Evolutionary conservation across 352 stramenopile species (phyloP).

Genomic region (Pythium dissotocum): DNA sequence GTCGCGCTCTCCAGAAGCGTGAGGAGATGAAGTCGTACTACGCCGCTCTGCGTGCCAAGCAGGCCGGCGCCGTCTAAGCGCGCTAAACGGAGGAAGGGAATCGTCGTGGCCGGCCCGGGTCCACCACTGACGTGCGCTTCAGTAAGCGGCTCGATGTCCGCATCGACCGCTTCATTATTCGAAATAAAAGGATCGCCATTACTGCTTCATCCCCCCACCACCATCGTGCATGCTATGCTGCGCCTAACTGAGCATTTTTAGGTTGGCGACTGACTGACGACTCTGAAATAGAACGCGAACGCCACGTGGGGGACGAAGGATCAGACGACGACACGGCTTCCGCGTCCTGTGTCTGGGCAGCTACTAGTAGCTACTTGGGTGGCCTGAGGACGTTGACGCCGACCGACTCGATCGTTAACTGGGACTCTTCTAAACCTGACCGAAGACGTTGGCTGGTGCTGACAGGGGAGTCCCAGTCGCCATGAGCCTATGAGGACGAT

Average conservation of each 20-base stretch:
- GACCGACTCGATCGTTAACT: not conserved
- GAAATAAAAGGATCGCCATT: slow-evolving; percentile 47
- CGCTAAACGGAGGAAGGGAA: slow-evolving; percentile 17
- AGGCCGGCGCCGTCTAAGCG: slow-evolving; percentile 72
- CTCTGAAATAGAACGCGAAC: not conserved
- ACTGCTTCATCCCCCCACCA: slow-evolving; percentile 44
- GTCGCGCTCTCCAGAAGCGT: slow-evolving; percentile 96
- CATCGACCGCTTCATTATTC: slow-evolving; percentile 70
- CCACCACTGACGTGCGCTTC: slow-evolving; percentile 27
- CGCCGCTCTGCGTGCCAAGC: slow-evolving; percentile 94
- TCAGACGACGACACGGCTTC: not conserved
- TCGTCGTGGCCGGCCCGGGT: slow-evolving; percentile 32
- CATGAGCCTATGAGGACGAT: not conserved
- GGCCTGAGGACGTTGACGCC: not conserved
- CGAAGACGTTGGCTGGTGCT: not conserved
- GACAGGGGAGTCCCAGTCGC: not conserved
- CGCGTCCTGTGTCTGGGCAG: not conserved
- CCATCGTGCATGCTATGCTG: slow-evolving; percentile 21
- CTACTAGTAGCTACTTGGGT: no score
- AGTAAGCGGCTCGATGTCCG: slow-evolving; percentile 20
- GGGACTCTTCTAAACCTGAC: not conserved
- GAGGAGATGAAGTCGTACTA: slow-evolving; percentile 99
- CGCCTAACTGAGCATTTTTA: not conserved
- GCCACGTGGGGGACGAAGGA: not conserved
- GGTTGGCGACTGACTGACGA: not conserved